phyloP scores from a whole-genome alignment of 164 flowering plant genomes.

The Liriodendron chinense region DNA sequence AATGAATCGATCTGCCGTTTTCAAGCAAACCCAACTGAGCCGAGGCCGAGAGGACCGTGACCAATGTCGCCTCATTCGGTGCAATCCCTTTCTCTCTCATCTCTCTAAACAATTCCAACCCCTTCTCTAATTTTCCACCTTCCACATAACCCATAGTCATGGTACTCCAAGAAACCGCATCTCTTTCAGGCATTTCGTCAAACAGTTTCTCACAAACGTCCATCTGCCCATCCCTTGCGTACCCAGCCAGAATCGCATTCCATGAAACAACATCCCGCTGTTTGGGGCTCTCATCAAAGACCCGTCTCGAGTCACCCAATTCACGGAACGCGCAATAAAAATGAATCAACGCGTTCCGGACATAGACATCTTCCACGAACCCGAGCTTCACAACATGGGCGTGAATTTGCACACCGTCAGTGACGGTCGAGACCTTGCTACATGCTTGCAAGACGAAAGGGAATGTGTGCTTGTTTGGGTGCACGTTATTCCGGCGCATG shows the following conservation, averaged over 20 bases:
- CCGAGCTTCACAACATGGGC: conserved; percentile 34
- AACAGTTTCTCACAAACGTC: conserved; percentile 33
- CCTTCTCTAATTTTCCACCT: conserved; percentile 36
- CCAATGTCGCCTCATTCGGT: conserved; percentile 45
- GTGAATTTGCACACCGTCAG: conserved; percentile 42
- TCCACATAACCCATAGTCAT: conserved; percentile 45
- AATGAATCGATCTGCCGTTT: conserved; percentile 34
- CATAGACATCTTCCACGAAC: conserved; percentile 30
- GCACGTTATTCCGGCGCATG: conserved; percentile 3
- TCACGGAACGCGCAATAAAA: conserved; percentile 33
- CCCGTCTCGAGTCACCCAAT: conserved; percentile 20
- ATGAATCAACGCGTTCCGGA: conserved; percentile 42
- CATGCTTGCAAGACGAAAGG: conserved; percentile 53
- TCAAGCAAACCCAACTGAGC: conserved; percentile 54
- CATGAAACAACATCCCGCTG: conserved; percentile 48
- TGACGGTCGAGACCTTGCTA: conserved; percentile 23
- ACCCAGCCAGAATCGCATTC: conserved; percentile 41
- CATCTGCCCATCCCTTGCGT: conserved; percentile 33
- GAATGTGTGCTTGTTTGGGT: conserved; percentile 41
- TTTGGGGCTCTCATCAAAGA: conserved; percentile 37
- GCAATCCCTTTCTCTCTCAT: conserved; percentile 32
- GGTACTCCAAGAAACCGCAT: conserved; percentile 50
- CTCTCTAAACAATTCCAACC: conserved; percentile 31
- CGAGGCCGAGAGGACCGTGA: conserved; percentile 38
- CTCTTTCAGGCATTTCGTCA: conserved; percentile 44